Conservation (phyloP, 352 stramenopile species). For the Phytophthora multivora region DNA sequence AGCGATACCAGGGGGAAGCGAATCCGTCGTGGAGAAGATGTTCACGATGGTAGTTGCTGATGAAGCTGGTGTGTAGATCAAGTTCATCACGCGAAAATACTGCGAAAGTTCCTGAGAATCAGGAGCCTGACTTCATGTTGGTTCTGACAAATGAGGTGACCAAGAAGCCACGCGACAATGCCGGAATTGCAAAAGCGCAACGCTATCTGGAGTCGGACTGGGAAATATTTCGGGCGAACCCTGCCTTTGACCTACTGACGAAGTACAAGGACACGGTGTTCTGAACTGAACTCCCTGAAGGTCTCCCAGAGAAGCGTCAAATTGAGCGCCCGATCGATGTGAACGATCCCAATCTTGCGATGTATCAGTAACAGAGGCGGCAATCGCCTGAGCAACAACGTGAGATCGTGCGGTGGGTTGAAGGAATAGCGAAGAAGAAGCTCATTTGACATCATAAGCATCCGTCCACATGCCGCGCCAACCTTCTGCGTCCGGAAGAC, state of each 20-base stretch:
- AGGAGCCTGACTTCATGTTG: too few relatives aligned
- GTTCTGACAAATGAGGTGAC: too few relatives aligned
- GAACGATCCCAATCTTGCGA: neutral
- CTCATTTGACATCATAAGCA: constrained; percentile 12
- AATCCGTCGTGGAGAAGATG: too few relatives aligned
- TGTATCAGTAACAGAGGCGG: constrained; percentile 12
- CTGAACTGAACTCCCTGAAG: neutral
- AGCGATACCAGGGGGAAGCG: too few relatives aligned
- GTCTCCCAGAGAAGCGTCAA: constrained; percentile 5
- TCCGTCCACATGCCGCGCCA: constrained; percentile 4
- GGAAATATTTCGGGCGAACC: constrained; percentile 1
- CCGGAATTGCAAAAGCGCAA: too few relatives aligned
- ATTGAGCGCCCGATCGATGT: constrained; percentile 3
- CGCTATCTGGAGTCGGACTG: constrained; percentile 15
- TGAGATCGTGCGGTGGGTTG: neutral
- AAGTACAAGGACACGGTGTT: constrained; percentile 7
- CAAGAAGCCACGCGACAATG: too few relatives aligned
- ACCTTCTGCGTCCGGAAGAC: constrained; percentile 22
- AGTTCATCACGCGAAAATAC: too few relatives aligned
- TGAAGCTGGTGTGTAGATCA: too few relatives aligned
- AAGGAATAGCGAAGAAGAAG: neutral
- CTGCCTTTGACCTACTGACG: constrained; percentile 1
- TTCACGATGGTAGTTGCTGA: too few relatives aligned
- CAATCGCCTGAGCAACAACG: constrained; percentile 18
- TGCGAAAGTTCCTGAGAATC: too few relatives aligned